phyloP scores from a whole-genome alignment of 78 protist species.

The Dictyostelium purpureum region DNA sequence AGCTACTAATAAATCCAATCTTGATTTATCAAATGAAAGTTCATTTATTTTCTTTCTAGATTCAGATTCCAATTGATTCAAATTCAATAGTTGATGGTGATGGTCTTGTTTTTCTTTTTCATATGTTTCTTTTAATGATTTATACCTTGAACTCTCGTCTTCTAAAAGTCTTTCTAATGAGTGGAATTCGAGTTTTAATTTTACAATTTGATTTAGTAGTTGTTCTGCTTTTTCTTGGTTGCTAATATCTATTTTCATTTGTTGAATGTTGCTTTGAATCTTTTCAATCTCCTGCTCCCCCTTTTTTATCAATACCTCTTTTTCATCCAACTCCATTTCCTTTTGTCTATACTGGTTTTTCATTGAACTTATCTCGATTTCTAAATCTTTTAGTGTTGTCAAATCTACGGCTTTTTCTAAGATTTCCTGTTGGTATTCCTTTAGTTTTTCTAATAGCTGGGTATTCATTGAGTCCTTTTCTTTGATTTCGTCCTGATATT shows the following conservation, averaged over 20 bases:
- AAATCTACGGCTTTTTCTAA: neutral
- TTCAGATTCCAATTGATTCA: too few relatives aligned
- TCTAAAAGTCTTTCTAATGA: neutral
- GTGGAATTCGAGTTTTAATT: neutral
- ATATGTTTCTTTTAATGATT: neutral
- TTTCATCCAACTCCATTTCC: neutral
- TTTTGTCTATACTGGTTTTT: neutral
- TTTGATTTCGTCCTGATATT: neutral
- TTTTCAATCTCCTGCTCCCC: neutral
- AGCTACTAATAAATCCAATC: neutral
- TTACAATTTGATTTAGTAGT: neutral
- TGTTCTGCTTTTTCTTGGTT: conserved; percentile 20
- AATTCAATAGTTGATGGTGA: neutral
- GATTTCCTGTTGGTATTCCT: neutral
- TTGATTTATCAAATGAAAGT: too few relatives aligned
- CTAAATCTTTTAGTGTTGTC: neutral
- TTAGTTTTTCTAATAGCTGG: neutral
- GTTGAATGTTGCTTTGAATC: neutral
- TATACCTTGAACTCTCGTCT: neutral
- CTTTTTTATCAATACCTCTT: neutral
- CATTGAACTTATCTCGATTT: neutral
- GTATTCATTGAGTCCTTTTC: neutral
- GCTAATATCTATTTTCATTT: conserved; percentile 3
- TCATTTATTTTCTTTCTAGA: too few relatives aligned
- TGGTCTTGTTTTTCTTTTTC: neutral